These are phyloP conservation scores for Tetracladium maxilliforme DNA, from an alignment of 2,329 filamentous ascomycete species.

Conservation along the genomic window DNA sequence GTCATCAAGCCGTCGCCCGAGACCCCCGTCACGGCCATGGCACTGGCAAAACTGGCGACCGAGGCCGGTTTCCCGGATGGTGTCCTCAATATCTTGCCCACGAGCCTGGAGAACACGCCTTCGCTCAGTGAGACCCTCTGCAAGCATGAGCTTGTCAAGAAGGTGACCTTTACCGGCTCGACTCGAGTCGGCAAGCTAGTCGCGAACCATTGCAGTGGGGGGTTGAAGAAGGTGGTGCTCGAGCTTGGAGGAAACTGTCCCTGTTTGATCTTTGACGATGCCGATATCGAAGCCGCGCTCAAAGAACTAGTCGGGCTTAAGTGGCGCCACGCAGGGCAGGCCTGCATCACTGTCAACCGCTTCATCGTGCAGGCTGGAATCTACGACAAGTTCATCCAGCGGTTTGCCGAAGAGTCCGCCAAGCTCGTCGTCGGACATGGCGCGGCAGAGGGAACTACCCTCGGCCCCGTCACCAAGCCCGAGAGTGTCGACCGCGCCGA, in stretches of 20 bases:
- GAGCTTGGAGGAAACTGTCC: slow-evolving; percentile 27
- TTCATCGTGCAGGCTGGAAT: slow-evolving; percentile 33
- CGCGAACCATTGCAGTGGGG: slow-evolving; percentile 15
- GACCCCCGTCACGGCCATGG: slow-evolving; percentile 59
- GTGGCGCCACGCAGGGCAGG: slow-evolving; percentile 25
- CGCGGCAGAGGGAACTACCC: slow-evolving; percentile 35
- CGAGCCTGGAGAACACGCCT: slow-evolving; percentile 21
- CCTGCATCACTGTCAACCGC: slow-evolving; percentile 27
- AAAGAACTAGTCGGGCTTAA: slow-evolving; percentile 22
- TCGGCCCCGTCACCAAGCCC: slow-evolving; percentile 44
- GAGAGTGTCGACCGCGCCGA: slow-evolving; percentile 39
- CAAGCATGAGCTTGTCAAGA: slow-evolving; percentile 42
- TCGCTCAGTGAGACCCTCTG: slow-evolving; percentile 38
- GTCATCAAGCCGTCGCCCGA: slow-evolving; percentile 58
- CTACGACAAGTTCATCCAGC: slow-evolving; percentile 42
- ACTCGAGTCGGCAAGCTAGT: slow-evolving; percentile 23
- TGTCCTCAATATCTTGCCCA: slow-evolving; percentile 56
- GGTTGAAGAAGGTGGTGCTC: slow-evolving; percentile 24
- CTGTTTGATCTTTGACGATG: slow-evolving; percentile 24
- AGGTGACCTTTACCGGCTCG: slow-evolving; percentile 57
- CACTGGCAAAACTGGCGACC: slow-evolving; percentile 50
- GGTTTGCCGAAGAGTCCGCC: slow-evolving; percentile 34
- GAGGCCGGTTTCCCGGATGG: slow-evolving; percentile 65
- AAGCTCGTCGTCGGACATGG: slow-evolving; percentile 48
- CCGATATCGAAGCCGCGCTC: slow-evolving; percentile 20